A percentile compares a stretch with the other conserved stretches of the same genome.
Evolutionary conservation across 2,329 filamentous ascomycete genomes (phyloP).

Genomic region (Myriosclerotinia duriaeana): DNA sequence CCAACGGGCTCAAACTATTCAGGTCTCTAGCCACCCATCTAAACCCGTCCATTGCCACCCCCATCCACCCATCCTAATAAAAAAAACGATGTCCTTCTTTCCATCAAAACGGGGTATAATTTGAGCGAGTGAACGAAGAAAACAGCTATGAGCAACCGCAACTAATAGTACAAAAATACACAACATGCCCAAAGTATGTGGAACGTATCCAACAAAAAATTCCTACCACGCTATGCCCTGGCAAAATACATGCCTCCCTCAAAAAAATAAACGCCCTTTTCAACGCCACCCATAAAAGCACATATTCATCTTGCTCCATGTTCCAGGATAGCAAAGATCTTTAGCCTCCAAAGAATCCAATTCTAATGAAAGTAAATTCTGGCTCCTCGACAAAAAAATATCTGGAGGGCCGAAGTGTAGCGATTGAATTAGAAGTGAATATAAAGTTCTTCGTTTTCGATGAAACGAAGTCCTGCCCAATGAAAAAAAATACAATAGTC

Average conservation of each 20-base stretch:
- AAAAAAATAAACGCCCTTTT: constrained; percentile 13
- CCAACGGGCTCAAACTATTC: constrained; percentile 2
- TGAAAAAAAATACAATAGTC: not conserved
- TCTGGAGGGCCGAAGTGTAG: not conserved
- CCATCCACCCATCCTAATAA: not conserved
- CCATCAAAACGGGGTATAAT: constrained; percentile 11
- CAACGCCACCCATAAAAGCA: constrained; percentile 21
- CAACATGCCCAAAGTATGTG: not conserved
- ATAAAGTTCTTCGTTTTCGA: not conserved
- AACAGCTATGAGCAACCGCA: not conserved
- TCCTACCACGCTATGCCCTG: constrained; percentile 5
- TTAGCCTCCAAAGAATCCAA: not conserved
- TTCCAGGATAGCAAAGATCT: not conserved
- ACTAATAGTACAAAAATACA: constrained; percentile 20
- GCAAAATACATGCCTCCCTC: constrained; percentile 4
- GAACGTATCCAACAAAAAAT: not conserved
- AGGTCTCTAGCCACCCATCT: constrained; percentile 1
- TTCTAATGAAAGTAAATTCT: not conserved
- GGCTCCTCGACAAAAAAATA: not conserved
- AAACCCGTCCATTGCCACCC: constrained; percentile 3
- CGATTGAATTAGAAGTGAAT: constrained; percentile 15
- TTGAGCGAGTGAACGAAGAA: constrained; percentile 14
- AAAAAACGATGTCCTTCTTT: constrained; percentile 15
- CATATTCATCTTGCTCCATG: constrained; percentile 14
- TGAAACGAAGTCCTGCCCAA: not conserved